Base-by-base conservation (phyloP, 2,329 filamentous ascomycete genomes). In the Westerdykella ornata region DNA sequence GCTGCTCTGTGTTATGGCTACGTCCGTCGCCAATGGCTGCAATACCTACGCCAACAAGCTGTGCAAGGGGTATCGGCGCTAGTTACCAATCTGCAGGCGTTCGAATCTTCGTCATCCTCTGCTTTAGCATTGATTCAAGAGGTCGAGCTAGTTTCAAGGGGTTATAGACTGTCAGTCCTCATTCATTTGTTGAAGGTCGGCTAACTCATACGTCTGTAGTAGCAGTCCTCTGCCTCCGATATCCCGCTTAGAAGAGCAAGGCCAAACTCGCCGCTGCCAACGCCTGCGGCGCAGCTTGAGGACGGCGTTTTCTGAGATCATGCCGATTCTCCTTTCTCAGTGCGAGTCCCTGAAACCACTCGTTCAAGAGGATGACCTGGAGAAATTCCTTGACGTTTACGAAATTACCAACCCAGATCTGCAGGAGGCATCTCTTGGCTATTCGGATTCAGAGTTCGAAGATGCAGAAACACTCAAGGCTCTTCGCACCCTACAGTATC, bases 191-290 rank as follows among this genome's bases (percentile, higher is more conserved):
- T 26, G 16, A 26, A 18, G 35, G 57, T 47, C 53, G 47, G 51
- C 56, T 45, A 65, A 15, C 56, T 40, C 30, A 26, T 26, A 9
- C 22, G 26, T 44, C 12, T 31, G 41, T 56, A 94, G 87, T 68
- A 94, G 87, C 72, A 84, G 81, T 13, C 90, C 89, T 17, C 69
- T 97, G 28, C 90, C 92, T 5, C 92, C 92, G n/a, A 84, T 96
- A 45, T 94, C 85, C 51, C 81, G 90, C 35, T 74, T 98, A 22
- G 92, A 98, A 62, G 88, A 94, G 52, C 81, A 81, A 45, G 80
- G 80, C 33, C 85, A 94, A 61, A 78, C 75, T 6, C 78, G 88
- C 53, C 82, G 88, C 57, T 98, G 92, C 60, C 72, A 82, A 47
- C 80, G 87, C 47, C 71, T 98, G 29, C 84, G 92, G 46, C 82